phyloP scores from a whole-genome alignment of 139 green algal genomes.

The Klebsormidium nitens region DNA sequence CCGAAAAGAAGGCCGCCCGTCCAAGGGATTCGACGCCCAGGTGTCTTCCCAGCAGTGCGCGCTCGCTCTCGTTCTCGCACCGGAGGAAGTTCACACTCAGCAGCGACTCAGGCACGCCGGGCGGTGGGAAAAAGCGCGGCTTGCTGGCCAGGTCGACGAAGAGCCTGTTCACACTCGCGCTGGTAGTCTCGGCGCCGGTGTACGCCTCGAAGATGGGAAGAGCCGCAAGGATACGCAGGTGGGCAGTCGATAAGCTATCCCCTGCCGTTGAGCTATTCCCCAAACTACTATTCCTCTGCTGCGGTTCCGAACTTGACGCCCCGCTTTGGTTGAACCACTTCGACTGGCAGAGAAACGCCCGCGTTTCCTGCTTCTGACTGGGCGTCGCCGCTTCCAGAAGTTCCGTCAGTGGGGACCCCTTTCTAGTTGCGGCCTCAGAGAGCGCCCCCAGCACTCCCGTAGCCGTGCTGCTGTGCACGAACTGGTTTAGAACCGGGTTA shows the following conservation, averaged over 20 bases:
- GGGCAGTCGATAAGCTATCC: neutral
- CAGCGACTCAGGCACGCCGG: constrained; percentile 39
- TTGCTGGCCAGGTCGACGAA: constrained; percentile 9
- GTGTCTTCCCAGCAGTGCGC: constrained; percentile 35
- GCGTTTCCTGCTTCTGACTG: constrained; percentile 54
- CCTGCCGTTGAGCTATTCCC: neutral
- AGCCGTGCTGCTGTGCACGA: constrained; percentile 47
- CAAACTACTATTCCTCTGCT: neutral
- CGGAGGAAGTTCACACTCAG: constrained; percentile 44
- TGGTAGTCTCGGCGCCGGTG: neutral
- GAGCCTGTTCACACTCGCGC: too few species aligned
- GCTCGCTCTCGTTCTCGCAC: constrained; percentile 40
- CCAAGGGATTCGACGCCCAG: constrained; percentile 47
- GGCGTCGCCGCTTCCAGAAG: constrained; percentile 11
- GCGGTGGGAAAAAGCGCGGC: constrained; percentile 45
- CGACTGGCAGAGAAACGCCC: constrained; percentile 57
- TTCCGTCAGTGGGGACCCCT: neutral
- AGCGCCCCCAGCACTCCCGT: constrained; percentile 54
- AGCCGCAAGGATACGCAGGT: constrained; percentile 39
- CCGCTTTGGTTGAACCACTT: constrained; percentile 44
- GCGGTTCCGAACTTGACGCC: neutral
- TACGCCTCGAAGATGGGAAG: constrained; percentile 58
- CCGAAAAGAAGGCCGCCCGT: constrained; percentile 26
- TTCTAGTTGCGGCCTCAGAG: constrained; percentile 23
- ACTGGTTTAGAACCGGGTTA: constrained; percentile 25